Evolutionary conservation across 2,329 filamentous ascomycete genomes (phyloP).

Genomic region (Verticillium alfalfae): DNA sequence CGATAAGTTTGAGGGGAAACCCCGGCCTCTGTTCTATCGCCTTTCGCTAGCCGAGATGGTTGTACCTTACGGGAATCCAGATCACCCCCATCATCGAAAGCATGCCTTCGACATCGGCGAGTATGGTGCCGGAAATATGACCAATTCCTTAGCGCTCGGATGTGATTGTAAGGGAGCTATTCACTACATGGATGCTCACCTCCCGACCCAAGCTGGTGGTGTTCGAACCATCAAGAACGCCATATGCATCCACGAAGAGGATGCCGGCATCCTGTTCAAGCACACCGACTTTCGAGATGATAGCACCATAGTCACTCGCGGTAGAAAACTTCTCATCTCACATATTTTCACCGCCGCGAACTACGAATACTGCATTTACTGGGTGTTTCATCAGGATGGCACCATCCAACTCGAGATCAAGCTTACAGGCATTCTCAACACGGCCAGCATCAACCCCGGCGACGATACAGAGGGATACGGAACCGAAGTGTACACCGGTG

Average conservation of each 20-base stretch:
- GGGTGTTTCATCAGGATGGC: constrained; percentile 46
- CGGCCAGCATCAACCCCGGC: constrained; percentile 50
- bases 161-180: constrained; percentile 70
- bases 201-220: constrained; percentile 64
- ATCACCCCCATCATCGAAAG: constrained; percentile 58
- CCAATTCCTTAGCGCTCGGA: constrained; percentile 55
- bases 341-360: constrained; percentile 74
- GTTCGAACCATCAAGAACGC: constrained; percentile 69
- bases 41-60: constrained; percentile 56
- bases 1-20: constrained; percentile 34
- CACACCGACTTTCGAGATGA: constrained; percentile 72
- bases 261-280: constrained; percentile 70
- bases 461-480: constrained; percentile 41
- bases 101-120: constrained; percentile 65
- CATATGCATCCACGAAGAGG: constrained; percentile 73
- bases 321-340: constrained; percentile 66
- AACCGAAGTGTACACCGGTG: constrained; percentile 45
- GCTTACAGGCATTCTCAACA: constrained; percentile 43
- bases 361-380: constrained; percentile 61
- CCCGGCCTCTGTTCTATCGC: constrained; percentile 52
- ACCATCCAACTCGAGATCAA: constrained; percentile 58
- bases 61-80: constrained; percentile 58
- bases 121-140: constrained; percentile 56
- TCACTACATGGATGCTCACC: constrained; percentile 44
- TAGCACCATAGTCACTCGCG: constrained; percentile 63